phyloP scores from a whole-genome alignment of 139 green algal species.

The Volvox reticuliferus region DNA sequence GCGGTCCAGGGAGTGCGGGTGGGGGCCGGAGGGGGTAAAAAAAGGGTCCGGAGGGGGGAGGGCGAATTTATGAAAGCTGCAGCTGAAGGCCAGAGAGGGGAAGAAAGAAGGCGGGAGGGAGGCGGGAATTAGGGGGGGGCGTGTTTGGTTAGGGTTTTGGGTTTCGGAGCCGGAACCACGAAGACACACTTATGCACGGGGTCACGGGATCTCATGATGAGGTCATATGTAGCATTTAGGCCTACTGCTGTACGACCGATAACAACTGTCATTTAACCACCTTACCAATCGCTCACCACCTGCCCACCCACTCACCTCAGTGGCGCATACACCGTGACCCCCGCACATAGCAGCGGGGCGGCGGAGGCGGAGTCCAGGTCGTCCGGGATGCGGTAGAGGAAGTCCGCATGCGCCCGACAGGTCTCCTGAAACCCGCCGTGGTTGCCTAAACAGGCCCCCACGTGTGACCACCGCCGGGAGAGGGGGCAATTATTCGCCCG shows the following conservation, averaged over 20 bases:
- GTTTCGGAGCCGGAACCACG: no score
- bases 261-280: neutral
- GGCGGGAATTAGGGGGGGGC: neutral
- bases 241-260: no score
- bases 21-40: neutral
- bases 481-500: no score
- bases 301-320: constrained; percentile 8
- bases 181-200: no score
- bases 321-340: constrained; percentile 52
- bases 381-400: constrained; percentile 40
- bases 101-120: neutral
- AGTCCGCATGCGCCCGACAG: neutral
- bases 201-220: no score
- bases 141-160: neutral
- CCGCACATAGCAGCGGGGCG: constrained; percentile 55
- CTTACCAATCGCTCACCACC: neutral
- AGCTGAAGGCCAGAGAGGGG: neutral
- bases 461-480: no score
- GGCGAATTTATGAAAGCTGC: neutral
- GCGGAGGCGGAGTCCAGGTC: constrained; percentile 28
- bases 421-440: constrained; percentile 42
- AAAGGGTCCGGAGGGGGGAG: neutral
- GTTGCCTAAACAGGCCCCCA: neutral
- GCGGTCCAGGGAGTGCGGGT: constrained; percentile 8
- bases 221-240: no score